These are phyloP conservation scores for Lactifluus rugatus DNA, from an alignment of 768 basidiomycete species.

Conservation along the genomic window DNA sequence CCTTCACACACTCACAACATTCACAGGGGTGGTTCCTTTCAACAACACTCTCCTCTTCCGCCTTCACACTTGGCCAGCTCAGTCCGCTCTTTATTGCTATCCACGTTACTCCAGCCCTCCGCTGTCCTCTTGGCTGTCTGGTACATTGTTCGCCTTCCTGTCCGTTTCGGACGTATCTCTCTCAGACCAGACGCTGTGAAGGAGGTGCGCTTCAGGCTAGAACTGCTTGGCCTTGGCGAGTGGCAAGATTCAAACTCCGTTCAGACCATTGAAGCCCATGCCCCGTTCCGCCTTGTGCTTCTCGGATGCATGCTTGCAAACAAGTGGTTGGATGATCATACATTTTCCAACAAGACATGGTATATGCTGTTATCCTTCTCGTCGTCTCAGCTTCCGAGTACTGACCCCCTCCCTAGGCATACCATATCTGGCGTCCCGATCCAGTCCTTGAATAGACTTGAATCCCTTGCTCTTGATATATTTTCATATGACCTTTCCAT, in stretches of 20 bases:
- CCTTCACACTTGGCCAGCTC: constrained; percentile 48
- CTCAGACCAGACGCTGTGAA: constrained; percentile 45
- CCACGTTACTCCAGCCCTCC: constrained; percentile 74
- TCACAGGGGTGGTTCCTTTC: constrained; percentile 14
- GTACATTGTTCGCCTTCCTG: constrained; percentile 73
- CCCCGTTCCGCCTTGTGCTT: constrained; percentile 65
- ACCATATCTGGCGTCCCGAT: constrained; percentile 71
- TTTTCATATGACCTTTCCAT: constrained; percentile 65
- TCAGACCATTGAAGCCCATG: constrained; percentile 45
- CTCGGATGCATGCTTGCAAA: constrained; percentile 81
- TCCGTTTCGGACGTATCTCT: constrained; percentile 47
- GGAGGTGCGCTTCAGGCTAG: constrained; percentile 53
- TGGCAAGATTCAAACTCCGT: constrained; percentile 32
- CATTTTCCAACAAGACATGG: constrained; percentile 87
- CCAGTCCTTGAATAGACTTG: constrained; percentile 57
- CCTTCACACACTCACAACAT: neutral
- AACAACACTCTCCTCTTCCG: constrained; percentile 37
- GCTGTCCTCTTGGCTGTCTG: constrained; percentile 69
- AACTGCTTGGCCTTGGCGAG: constrained; percentile 43
- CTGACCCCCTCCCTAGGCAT: constrained; percentile 42
- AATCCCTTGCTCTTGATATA: constrained; percentile 60
- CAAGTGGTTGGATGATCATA: constrained; percentile 85
- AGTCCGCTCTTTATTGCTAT: constrained; percentile 64
- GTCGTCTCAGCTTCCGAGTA: neutral
- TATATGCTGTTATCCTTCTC: constrained; percentile 27